phyloP scores from a whole-genome alignment of 495 filamentous ascomycete species.

The Trichoderma parareesei region DNA sequence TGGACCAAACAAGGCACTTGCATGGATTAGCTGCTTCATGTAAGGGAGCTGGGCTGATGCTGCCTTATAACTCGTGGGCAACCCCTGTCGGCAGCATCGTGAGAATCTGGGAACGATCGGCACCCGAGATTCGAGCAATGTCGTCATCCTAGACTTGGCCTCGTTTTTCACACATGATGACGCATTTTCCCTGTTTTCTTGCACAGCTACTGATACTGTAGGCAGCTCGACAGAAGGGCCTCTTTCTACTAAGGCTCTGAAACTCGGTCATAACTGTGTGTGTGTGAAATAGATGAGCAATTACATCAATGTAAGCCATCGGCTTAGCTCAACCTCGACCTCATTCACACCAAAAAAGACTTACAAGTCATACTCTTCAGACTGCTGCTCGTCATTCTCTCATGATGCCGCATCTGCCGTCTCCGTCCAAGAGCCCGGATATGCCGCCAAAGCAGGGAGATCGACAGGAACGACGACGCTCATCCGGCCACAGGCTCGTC shows the following conservation, averaged over 20 bases:
- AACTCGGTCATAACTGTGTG: not conserved
- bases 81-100: not conserved
- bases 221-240: no score
- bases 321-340: not conserved
- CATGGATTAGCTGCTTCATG: no score
- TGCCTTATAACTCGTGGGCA: not conserved
- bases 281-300: not conserved
- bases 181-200: not conserved
- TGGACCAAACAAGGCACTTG: no score
- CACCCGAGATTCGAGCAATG: not conserved
- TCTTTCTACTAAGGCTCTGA: not conserved
- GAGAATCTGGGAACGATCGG: not conserved
- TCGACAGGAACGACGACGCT: conserved; percentile 3
- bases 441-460: not conserved
- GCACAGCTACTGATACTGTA: not conserved
- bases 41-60: no score
- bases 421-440: not conserved
- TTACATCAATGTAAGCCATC: no score
- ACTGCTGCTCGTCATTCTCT: not conserved
- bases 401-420: not conserved
- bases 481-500: conserved; percentile 2
- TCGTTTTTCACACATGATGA: not conserved
- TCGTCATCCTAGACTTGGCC: not conserved
- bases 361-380: not conserved
- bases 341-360: not conserved